Percentiles rank a stretch among this genome's conserved stretches.
These are phyloP conservation scores for Crataegus laevigata DNA, from an alignment of 306 rosid genomes.

Conservation along the genomic window DNA sequence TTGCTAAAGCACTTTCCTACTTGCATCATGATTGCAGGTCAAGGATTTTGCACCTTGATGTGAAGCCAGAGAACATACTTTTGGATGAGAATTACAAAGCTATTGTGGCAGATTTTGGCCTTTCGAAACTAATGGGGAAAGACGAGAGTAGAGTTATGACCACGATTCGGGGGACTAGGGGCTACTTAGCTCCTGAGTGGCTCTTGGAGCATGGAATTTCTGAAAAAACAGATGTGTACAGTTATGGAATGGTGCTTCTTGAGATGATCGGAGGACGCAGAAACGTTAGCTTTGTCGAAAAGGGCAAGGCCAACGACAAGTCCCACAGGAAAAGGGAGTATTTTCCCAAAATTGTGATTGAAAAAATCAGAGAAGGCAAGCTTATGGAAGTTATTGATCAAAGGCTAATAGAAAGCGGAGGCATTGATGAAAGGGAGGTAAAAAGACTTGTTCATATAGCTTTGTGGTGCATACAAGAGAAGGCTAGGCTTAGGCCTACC, in stretches of 20 bases:
- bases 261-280: slow-evolving; percentile 84
- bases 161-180: slow-evolving; percentile 74
- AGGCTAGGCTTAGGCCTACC: slow-evolving; percentile 59
- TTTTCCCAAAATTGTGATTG: slow-evolving; percentile 61
- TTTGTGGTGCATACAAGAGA: slow-evolving; percentile 90
- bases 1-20: slow-evolving; percentile 69
- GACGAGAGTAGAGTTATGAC: slow-evolving; percentile 64
- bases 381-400: slow-evolving; percentile 65
- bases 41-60: slow-evolving; percentile 71
- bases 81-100: slow-evolving; percentile 62
- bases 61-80: slow-evolving; percentile 87
- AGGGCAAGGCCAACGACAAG: slow-evolving; percentile 14
- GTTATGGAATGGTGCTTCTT: slow-evolving; percentile 88
- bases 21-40: slow-evolving; percentile 85
- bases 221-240: slow-evolving; percentile 70
- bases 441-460: slow-evolving; percentile 53
- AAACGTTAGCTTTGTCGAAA: slow-evolving; percentile 37
- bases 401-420: slow-evolving; percentile 34
- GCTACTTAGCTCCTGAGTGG: slow-evolving; percentile 96
- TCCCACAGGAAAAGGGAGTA: slow-evolving; percentile 45
- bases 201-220: slow-evolving; percentile 70
- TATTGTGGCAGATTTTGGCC: slow-evolving; percentile 65
- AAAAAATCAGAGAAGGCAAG: slow-evolving; percentile 60
- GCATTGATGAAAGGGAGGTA: slow-evolving; percentile 56
- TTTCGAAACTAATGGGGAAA: slow-evolving; percentile 67